Percentiles rank a stretch among this genome's conserved stretches.
phyloP scores from a whole-genome alignment of 2,329 filamentous ascomycete genomes.

The Xylariaceae sp. region DNA sequence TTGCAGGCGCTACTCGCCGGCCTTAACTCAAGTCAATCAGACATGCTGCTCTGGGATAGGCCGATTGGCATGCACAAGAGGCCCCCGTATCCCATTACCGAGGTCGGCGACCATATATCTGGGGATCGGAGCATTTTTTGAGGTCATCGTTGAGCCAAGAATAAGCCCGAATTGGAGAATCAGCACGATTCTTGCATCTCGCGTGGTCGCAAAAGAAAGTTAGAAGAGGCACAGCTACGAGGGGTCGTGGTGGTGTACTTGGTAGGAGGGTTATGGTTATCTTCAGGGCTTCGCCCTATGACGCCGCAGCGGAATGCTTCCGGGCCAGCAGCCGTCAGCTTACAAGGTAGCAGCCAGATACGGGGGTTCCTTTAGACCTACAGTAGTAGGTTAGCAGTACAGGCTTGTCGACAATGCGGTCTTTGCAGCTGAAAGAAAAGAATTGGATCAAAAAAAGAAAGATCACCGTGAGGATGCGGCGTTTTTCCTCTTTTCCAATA shows the following conservation, averaged over 20 bases:
- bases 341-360: no score
- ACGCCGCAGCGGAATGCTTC: conserved; percentile 10
- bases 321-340: conserved; percentile 2
- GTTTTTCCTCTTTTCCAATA: no score
- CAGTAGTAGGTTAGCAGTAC: no score
- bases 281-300: neutral
- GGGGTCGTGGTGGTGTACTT: no score
- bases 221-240: neutral
- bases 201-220: neutral
- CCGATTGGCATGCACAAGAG: conserved; percentile 5
- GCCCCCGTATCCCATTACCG: neutral
- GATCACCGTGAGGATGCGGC: no score
- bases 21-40: neutral
- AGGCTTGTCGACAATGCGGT: no score
- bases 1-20: no score
- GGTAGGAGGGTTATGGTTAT: no score
- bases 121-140: neutral
- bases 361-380: no score
- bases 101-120: neutral
- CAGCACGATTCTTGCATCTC: neutral
- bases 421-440: no score
- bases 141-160: neutral
- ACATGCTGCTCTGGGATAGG: neutral
- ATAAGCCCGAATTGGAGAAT: neutral
- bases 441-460: no score